Conservation (phyloP, 2,329 filamentous ascomycete genomes). For the Didymella pomorum region DNA sequence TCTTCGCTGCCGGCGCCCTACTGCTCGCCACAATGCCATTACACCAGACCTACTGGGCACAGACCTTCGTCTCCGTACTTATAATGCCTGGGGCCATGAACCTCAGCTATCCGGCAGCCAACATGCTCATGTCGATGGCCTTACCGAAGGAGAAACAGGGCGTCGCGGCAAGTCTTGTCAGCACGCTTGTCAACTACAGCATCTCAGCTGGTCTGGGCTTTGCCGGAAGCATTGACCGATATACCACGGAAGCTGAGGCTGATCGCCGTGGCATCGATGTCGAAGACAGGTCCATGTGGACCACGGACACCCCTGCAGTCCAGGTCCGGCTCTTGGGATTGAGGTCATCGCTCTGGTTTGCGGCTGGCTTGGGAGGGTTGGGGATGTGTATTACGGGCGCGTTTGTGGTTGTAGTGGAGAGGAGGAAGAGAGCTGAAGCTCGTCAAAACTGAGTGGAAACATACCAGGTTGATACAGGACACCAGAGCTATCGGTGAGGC, state of each 20-base stretch:
- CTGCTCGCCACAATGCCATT: background rate
- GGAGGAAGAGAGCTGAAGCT: background rate
- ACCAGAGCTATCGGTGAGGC: background rate
- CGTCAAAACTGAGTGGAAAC: background rate
- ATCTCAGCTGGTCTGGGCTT: background rate
- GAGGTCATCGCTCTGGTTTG: background rate
- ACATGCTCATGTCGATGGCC: background rate
- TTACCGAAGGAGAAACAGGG: background rate
- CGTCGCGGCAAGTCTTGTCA: background rate
- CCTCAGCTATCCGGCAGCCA: background rate
- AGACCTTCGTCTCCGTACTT: background rate
- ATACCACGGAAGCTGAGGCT: background rate
- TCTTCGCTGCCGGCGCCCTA: background rate
- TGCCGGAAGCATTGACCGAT: background rate
- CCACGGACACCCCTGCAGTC: background rate
- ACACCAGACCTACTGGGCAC: background rate
- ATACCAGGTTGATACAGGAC: background rate
- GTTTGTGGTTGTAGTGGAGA: background rate
- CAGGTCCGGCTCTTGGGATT: background rate
- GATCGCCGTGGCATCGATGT: background rate
- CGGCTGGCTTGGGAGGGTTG: slow-evolving; percentile 1
- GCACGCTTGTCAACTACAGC: background rate
- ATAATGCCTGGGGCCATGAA: background rate
- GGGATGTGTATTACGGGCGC: background rate
- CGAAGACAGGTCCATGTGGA: background rate